Conservation (phyloP, 352 stramenopile genomes). For the Pythium graminicola region DNA sequence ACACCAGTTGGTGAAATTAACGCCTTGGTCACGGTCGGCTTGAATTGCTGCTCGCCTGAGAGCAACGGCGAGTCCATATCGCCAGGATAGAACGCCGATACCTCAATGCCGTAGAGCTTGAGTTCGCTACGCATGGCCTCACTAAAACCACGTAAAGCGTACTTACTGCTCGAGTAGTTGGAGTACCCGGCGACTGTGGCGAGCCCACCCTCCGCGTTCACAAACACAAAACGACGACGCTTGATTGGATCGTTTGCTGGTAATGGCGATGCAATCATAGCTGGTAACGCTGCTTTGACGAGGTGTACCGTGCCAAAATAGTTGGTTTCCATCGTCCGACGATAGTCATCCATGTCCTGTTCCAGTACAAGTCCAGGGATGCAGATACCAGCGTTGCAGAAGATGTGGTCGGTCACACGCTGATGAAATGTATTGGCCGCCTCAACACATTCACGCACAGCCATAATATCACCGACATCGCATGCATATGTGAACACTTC, state of each 20-base stretch:
- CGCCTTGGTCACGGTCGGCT: conserved; percentile 59
- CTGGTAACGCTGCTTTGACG: conserved; percentile 73
- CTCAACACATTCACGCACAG: conserved; percentile 53
- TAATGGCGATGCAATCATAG: too few relatives aligned
- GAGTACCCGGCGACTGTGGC: conserved; percentile 80
- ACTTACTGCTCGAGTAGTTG: conserved; percentile 78
- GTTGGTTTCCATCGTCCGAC: conserved; percentile 82
- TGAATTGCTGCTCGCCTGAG: conserved; percentile 67
- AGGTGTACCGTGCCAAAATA: conserved; percentile 79
- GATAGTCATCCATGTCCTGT: conserved; percentile 60
- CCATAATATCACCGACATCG: conserved; percentile 60
- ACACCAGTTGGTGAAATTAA: conserved; percentile 56
- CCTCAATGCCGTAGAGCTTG: conserved; percentile 55
- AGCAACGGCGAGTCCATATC: conserved; percentile 82
- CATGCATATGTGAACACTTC: conserved; percentile 64
- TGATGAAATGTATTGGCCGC: conserved; percentile 63
- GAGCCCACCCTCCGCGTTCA: conserved; percentile 61
- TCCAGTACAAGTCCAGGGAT: conserved; percentile 71
- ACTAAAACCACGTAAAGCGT: conserved; percentile 67
- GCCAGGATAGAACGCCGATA: conserved; percentile 74
- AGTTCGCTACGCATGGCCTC: conserved; percentile 79
- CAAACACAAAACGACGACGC: conserved; percentile 59
- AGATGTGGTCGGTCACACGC: conserved; percentile 56
- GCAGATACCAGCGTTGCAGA: conserved; percentile 61
- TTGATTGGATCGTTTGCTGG: conserved; percentile 39